Percentiles rank a stretch among this genome's conserved stretches.
phyloP scores from a whole-genome alignment of 2,329 filamentous ascomycete genomes.

The Ophiocordyceps camponoti-floridani region DNA sequence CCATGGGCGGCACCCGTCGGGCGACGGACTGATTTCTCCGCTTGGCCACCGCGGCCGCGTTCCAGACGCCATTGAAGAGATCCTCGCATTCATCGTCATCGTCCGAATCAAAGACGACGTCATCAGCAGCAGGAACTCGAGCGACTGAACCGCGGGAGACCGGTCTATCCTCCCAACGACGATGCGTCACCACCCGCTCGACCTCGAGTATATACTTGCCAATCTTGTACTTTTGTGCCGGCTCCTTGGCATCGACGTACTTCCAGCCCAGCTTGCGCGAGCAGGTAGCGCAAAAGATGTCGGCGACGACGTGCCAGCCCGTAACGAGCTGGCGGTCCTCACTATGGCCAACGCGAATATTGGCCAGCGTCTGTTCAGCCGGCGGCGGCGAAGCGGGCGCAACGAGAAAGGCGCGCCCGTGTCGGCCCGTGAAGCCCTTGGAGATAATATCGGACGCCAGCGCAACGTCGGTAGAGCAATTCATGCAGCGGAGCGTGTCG shows the following conservation, averaged over 20 bases:
- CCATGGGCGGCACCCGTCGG: constrained; percentile 6
- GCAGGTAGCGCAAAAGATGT: constrained; percentile 41
- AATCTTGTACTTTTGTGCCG: constrained; percentile 45
- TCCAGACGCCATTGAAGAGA: constrained; percentile 44
- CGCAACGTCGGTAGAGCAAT: constrained; percentile 42
- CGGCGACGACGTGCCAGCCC: constrained; percentile 44
- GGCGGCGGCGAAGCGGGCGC: constrained; percentile 15
- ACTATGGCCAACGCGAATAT: constrained; percentile 34
- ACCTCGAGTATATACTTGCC: constrained; percentile 52
- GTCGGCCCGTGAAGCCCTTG: constrained; percentile 48
- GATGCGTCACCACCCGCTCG: constrained; percentile 32
- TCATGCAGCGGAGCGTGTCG: constrained; percentile 38
- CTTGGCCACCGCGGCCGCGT: constrained; percentile 30
- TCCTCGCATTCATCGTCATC: constrained; percentile 52
- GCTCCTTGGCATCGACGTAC: constrained; percentile 44
- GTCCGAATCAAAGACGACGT: constrained; percentile 40
- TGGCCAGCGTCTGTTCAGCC: constrained; percentile 21
- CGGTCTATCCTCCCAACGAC: constrained; percentile 27
- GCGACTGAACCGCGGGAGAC: not conserved
- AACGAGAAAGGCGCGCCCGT: constrained; percentile 46
- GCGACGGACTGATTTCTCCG: constrained; percentile 22
- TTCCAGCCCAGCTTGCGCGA: constrained; percentile 45
- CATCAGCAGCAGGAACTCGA: constrained; percentile 5
- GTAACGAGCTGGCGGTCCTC: constrained; percentile 42
- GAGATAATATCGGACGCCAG: constrained; percentile 42